A percentile compares a stretch with the other conserved stretches of the same genome.
These are phyloP conservation scores for Tetrahymena borealis DNA, from an alignment of 73 alveolate genomes.

Conservation along the genomic window DNA sequence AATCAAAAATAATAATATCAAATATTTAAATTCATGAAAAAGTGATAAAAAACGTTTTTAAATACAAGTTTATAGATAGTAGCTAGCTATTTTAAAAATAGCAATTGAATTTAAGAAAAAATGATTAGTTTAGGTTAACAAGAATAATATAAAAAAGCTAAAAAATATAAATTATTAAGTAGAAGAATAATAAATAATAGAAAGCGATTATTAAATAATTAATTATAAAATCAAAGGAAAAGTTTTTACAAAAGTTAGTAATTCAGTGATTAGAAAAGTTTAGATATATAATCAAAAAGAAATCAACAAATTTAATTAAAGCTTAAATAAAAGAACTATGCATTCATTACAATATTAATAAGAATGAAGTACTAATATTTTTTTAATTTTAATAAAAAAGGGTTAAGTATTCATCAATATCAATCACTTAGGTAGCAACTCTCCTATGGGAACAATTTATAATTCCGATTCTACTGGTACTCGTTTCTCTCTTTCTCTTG, in stretches of 20 bases:
- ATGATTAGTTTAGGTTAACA: neutral
- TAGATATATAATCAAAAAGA: too few relatives aligned
- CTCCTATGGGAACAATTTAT: conserved; percentile 70
- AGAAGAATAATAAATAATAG: neutral
- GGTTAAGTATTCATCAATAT: conserved; percentile 64
- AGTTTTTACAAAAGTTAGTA: neutral
- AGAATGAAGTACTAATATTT: conserved; percentile 20
- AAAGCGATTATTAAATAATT: neutral
- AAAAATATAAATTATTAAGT: neutral
- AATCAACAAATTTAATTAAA: too few relatives aligned
- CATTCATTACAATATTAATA: neutral
- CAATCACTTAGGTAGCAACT: conserved; percentile 47
- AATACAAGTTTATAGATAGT: neutral
- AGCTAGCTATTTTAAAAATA: neutral
- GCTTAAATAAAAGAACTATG: too few relatives aligned
- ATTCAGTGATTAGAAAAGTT: too few relatives aligned
- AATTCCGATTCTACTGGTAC: conserved; percentile 74
- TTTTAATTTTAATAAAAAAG: conserved; percentile 28
- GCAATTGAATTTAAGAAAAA: neutral
- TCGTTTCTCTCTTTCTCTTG: conserved; percentile 60
- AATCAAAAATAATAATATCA: neutral
- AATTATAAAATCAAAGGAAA: neutral
- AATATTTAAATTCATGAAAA: too few relatives aligned
- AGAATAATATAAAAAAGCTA: neutral
- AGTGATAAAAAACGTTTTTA: neutral